A percentile compares a stretch with the other conserved stretches of the same genome.
phyloP scores from a whole-genome alignment of 1,284 basidiomycete genomes.

The Trichosporon faecale region DNA sequence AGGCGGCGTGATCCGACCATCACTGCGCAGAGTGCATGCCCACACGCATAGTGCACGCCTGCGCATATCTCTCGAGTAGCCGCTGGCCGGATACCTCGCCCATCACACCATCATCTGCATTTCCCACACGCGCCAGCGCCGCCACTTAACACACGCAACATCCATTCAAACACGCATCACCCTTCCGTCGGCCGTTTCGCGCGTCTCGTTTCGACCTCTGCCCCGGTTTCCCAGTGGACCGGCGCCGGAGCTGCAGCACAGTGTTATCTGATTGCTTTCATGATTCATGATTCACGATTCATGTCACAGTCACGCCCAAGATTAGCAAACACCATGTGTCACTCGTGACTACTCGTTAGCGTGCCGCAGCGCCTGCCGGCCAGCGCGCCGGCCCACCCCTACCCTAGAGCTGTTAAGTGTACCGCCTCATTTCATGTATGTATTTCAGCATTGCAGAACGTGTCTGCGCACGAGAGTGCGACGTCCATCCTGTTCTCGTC shows the following conservation, averaged over 20 bases:
- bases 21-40: neutral
- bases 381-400: neutral
- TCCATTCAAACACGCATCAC: neutral
- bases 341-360: neutral
- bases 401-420: neutral
- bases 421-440: neutral
- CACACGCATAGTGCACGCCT: neutral
- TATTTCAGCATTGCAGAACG: neutral
- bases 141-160: neutral
- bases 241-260: neutral
- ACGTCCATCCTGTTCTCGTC: neutral
- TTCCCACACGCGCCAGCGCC: neutral
- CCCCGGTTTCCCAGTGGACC: no score
- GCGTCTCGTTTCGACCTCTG: neutral
- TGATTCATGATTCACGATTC: neutral
- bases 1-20: neutral
- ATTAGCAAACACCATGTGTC: neutral
- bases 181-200: neutral
- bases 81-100: neutral
- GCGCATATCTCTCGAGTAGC: neutral
- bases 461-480: neutral
- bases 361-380: neutral
- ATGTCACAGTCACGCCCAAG: neutral
- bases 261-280: constrained; percentile 4
- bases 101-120: neutral